Evolutionary conservation across 2,329 filamentous ascomycete genomes (phyloP), one percentile per base, ranked within the genome.

Genomic region (Trichoderma sp.): DNA sequence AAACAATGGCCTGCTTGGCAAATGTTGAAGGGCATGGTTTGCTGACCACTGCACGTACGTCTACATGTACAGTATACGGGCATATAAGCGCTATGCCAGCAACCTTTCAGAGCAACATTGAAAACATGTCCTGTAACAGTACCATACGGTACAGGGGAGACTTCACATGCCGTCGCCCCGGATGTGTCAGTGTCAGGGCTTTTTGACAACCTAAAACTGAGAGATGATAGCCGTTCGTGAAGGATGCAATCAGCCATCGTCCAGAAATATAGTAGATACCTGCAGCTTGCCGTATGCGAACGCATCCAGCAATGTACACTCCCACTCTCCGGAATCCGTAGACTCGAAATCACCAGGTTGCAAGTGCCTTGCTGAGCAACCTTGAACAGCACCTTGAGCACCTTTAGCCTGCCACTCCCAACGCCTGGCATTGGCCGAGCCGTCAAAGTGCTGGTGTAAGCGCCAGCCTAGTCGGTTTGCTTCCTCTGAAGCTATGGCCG

Each of bases 151-250:
- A 38, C 35, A 18, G 41, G 41, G 12, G 35, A 35, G 41, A 62
- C 29, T 68, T 35, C 45, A 56, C 29, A 59, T 68, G 66, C 45
- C 56, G n/a, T 29, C 56, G n/a, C 27, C 29, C 66, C 29, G 45
- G 60, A 71, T 62, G 21, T 62, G 67, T 38, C 50, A 41, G 21
- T 62, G 67, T 38, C 50, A 41, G 64, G 64, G 64, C 16, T 50
- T 67, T 53, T 67, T 53, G 60, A 12, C 31, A 31, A n/a, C n/a
- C n/a, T n/a, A n/a, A 45, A 45, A 38, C 60, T 73, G 69, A 73
- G 35, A 73, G 38, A 38, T 73, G 69, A 73, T 56, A 38, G 60
- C 63, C 21, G 21, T 29, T 33, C 29, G 41, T 73, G 29, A 38
- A 38, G 69, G 60, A 35, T 65, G 60, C 69, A 73, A 33, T 56